Evolutionary conservation across 169 alveolate species (phyloP), one percentile per base, ranked within the genome.

Genomic region (Plasmodium cynomolgi): DNA sequence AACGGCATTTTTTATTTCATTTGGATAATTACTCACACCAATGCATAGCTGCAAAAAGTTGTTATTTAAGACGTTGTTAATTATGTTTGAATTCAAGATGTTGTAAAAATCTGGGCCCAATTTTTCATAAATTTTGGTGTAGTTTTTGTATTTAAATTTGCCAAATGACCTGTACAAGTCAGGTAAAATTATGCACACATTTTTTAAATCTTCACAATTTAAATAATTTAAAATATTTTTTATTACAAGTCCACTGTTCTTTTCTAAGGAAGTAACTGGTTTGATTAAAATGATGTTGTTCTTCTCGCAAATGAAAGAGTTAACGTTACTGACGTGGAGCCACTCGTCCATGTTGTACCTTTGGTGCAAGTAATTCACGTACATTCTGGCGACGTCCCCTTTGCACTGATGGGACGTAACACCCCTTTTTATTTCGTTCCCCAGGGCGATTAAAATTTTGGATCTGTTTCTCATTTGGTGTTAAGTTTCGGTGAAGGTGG

Each of bases 121-220:
- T 31, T 90, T 79, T 90, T 80, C 54, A 81, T 90, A 86, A 68
- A 90, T 90, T 62, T 79, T 90, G 17, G 77, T 71, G 23, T 90
- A 81, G 17, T 31, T 80, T 81, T 90, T 90, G 39, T 58, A 80
- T 90, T 90, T 90, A 90, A 80, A 90, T 90, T 79, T 90, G 20
- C 94, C 94, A 50, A 81, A 20, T 80, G 86, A 71, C 74, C 94
- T 90, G 50, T 90, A 90, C n/a, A 81, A 17, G 54, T 90, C 94
- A 26, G 94, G 94, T 80, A 90, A 47, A 62, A 90, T 68, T 23
- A 90, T 62, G 54, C 94, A 90, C 31, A 90, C 79, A 80, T 90
- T 90, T 39, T 90, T 90, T 62, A 68, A 15, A 44, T 84, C 84
- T 58, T 20, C 47, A 86, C 62, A 85, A 50, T 85, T 77, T 47